A percentile compares a stretch with the other conserved stretches of the same genome.
Evolutionary conservation across 768 basidiomycete genomes (phyloP).

Genomic region (Boletellus emodensis): DNA sequence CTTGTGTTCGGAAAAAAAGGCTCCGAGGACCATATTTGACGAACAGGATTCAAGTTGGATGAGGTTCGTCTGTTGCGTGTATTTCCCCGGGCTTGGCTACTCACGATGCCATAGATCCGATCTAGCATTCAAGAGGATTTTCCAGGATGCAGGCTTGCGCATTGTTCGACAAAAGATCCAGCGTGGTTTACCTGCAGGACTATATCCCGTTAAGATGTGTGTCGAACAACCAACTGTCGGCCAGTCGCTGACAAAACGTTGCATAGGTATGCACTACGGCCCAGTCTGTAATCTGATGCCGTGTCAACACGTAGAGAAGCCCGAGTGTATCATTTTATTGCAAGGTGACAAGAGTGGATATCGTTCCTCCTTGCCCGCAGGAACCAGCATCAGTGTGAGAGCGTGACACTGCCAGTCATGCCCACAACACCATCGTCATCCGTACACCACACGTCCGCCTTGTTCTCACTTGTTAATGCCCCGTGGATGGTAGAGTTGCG

Average conservation of each 20-base stretch:
- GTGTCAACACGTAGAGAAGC: not conserved
- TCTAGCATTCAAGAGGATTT: constrained; percentile 72
- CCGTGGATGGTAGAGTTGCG: constrained; percentile 46
- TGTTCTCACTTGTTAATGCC: constrained; percentile 35
- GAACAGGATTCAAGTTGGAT: constrained; percentile 88
- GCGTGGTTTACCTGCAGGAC: constrained; percentile 72
- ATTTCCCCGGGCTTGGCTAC: constrained; percentile 2
- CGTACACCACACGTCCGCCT: constrained; percentile 52
- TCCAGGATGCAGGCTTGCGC: constrained; percentile 66
- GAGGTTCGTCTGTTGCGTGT: constrained; percentile 46
- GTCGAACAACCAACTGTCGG: constrained; percentile 17
- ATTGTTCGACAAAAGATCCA: constrained; percentile 76
- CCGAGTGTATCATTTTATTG: not conserved
- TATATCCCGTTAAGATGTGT: constrained; percentile 87
- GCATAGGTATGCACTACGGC: constrained; percentile 26
- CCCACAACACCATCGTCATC: constrained; percentile 58
- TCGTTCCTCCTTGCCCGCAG: no score
- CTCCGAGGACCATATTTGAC: constrained; percentile 63
- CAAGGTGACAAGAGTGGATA: not conserved
- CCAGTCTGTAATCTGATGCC: constrained; percentile 1
- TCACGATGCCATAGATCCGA: constrained; percentile 59
- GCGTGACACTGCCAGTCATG: constrained; percentile 58
- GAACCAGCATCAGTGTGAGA: constrained; percentile 8
- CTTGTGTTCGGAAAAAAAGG: constrained; percentile 61
- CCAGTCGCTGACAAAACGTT: constrained; percentile 5